Base-by-base conservation (phyloP, 2,329 filamentous ascomycete species). In the Pseudogymnoascus sp. region DNA sequence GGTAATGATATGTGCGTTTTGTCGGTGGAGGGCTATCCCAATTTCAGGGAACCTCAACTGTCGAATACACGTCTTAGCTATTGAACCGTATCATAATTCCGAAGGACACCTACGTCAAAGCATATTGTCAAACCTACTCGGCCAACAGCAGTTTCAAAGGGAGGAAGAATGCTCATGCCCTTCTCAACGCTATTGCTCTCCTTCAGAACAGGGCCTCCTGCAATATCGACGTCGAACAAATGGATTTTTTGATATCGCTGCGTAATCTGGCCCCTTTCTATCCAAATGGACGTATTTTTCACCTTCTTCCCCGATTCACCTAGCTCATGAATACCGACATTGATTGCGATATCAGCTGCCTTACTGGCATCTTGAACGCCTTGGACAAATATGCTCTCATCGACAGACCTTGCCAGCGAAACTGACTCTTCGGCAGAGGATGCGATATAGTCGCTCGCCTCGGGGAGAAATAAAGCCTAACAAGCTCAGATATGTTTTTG, bases 301-400 rank as follows among this genome's bases (percentile, higher is more conserved):
- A 89, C 79, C 61, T 80, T 78, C 39, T 78, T 76, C 15, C 73
- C 74, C 40, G 76, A 72, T 13, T 73, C 61, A 62, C 76, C 76
- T 1, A 88, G 85, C 64, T 93, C 89, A 75, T 97, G 93, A 65
- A 97, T 85, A 3, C 93, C 93, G 33, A 96, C 92, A 71, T 91
- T 90, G 63, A 97, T 88, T 26, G 87, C 83, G 4, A 97, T 74
- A 0, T 74, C 74, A 69, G 87, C 79, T 54, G 82, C 70, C 41
- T 77, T 79, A 1, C 92, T 92, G 17, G 85, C 85, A 21, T 82
- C 76, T 64, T 84, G 85, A 1, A 97, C 81, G 3, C 92, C 92
- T 0, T 80, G 76, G 10, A 97, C 87, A 72, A 97, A 97, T 29
- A 84, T 81, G 10, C 85, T 90, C 21, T 79, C 77, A 1, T 80